Evolutionary conservation across 495 filamentous ascomycete genomes (phyloP).

Genomic region (Neurospora sp.): DNA sequence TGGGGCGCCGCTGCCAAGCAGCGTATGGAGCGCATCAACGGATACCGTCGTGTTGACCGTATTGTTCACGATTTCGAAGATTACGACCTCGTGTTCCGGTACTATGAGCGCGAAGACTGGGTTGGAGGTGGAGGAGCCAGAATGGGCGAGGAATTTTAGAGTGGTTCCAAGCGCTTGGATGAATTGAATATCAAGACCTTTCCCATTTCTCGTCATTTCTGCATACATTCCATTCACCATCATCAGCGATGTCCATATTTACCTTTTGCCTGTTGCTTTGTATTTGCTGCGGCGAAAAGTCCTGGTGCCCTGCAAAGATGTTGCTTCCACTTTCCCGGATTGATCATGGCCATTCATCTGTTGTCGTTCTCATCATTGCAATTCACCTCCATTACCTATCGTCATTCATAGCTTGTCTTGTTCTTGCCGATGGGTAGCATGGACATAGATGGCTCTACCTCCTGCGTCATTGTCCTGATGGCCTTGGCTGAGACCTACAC

Average conservation of each 20-base stretch:
- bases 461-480: background rate
- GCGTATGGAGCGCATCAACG: conserved; percentile 73
- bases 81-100: conserved; percentile 94
- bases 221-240: background rate
- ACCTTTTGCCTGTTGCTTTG: background rate
- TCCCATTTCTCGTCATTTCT: background rate
- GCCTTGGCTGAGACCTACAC: background rate
- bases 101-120: conserved; percentile 91
- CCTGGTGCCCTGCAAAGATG: background rate
- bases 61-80: conserved; percentile 97
- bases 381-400: background rate
- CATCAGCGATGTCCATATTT: background rate
- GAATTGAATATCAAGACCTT: background rate
- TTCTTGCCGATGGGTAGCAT: background rate
- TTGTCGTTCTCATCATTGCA: background rate
- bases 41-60: conserved; percentile 84
- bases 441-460: background rate
- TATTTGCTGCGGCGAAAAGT: background rate
- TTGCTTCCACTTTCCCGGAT: background rate
- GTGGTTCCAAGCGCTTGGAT: background rate
- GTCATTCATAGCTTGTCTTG: background rate
- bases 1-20: conserved; percentile 36
- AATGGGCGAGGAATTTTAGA: conserved; percentile 40
- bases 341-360: background rate
- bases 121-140: conserved; percentile 60